These are phyloP conservation scores for Polyporus arcularius DNA, from an alignment of 768 basidiomycete species.

Conservation along the genomic window DNA sequence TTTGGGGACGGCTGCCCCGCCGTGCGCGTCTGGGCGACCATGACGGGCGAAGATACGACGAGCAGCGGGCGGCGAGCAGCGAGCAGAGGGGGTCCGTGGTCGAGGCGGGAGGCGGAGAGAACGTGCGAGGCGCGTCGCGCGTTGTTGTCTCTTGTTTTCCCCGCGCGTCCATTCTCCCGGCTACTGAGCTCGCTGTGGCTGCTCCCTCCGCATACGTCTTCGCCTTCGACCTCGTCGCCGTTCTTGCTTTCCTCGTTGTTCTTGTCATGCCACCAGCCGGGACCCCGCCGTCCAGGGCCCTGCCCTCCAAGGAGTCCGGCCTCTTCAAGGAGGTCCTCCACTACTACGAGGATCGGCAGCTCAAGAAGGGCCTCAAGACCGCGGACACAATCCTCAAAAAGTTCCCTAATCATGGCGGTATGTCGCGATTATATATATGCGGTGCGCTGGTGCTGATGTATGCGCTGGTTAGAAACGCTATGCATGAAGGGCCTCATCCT, in stretches of 20 bases:
- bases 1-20: conserved; percentile 51
- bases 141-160: conserved; percentile 20
- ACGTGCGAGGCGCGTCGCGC: conserved; percentile 18
- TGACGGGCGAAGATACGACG: conserved; percentile 32
- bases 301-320: conserved; percentile 81
- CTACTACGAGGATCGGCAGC: conserved; percentile 85
- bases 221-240: background rate
- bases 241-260: conserved; percentile 4
- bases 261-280: conserved; percentile 28
- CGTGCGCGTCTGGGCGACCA: conserved; percentile 77
- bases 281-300: conserved; percentile 46
- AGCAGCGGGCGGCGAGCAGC: background rate
- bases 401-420: conserved; percentile 94
- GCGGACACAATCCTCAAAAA: conserved; percentile 95
- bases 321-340: conserved; percentile 87
- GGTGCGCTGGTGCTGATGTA: background rate
- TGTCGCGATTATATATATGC: conserved; percentile 20
- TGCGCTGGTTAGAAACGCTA: conserved; percentile 68
- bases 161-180: background rate
- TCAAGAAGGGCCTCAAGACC: conserved; percentile 87
- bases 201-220: background rate
- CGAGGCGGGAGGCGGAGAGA: background rate
- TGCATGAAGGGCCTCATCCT: conserved; percentile 95
- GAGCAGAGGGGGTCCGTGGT: background rate
- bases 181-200: background rate